Base-by-base conservation (phyloP, 441 rosid genomes). In the Theobroma grandiflorum region DNA sequence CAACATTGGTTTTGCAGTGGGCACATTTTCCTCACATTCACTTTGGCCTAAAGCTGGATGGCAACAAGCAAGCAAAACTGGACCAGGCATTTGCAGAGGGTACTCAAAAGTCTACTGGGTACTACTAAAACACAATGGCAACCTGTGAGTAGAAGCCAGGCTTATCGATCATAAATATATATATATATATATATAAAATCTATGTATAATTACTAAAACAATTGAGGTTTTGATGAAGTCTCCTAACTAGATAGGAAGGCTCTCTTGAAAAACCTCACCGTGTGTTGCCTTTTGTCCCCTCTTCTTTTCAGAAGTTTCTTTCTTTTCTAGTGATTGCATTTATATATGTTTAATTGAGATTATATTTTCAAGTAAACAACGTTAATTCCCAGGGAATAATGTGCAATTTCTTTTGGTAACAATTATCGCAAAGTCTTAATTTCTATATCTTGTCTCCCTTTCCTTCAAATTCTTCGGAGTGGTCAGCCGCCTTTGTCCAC, bases 11-110 rank as follows among this genome's bases (percentile, higher is more conserved):
- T 38, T 65, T 88, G 90, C 87, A 97, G 99, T 97, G 99, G 99
- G 99, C 99, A 86, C 98, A 97, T 91, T 95, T 91, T 78, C 99
- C 99, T 77, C 98, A 91, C 84, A 94, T 97, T 80, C 98, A 97
- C 89, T 95, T 91, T 84, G 97, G 98, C 49, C 79, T 91, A 82
- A 96, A 92, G 87, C 84, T 92, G 91, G 98, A 96, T 63, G 91
- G 95, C 72, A 93, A 87, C 89, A 93, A 91, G 86, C 90, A 87
- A 84, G 92, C 89, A 31, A 90, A 88, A 81, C 70, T 90, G 76
- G 95, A 93, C 86, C 92, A 90, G 76, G 47, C 92, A 76, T 80
- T 86, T 77, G 90, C 90, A 71, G 90, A 84, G 64, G 81, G 76
- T 63, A 55, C 89, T 80, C 88, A 86, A 82, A 91, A 91, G 78